These are phyloP conservation scores for Sarcomyxa edulis DNA, from an alignment of 768 basidiomycete genomes.

Conservation along the genomic window DNA sequence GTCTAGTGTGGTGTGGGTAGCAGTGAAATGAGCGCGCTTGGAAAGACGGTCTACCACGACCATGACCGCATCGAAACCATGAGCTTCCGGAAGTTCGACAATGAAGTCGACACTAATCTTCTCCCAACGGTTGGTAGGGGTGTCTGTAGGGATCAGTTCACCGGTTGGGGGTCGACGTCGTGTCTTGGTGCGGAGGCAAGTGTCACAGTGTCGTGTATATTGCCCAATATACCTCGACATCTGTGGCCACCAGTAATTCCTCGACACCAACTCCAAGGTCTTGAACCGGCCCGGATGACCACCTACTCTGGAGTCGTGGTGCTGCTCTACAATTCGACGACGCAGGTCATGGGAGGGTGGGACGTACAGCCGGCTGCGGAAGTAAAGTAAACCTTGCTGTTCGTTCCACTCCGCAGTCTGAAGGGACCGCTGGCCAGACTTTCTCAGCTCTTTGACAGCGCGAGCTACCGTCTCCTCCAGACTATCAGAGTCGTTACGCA, in stretches of 20 bases:
- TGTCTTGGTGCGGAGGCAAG: conserved; percentile 9
- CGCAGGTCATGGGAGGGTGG: conserved; percentile 12
- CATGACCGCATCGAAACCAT: conserved; percentile 28
- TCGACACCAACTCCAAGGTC: conserved; percentile 18
- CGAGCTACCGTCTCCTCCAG: too few relatives aligned
- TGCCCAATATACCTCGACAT: conserved; percentile 10
- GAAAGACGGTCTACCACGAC: conserved; percentile 18
- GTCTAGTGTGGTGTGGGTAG: conserved; percentile 12
- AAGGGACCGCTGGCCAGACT: too few relatives aligned
- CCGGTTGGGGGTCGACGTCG: conserved; percentile 4
- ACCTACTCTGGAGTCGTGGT: conserved; percentile 20
- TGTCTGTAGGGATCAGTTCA: conserved; percentile 7
- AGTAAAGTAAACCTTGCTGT: conserved; percentile 5
- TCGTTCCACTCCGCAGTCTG: conserved; percentile 9
- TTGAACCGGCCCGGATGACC: conserved; percentile 26
- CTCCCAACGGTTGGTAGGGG: conserved; percentile 21
- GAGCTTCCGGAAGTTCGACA: conserved; percentile 20
- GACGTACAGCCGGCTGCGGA: conserved; percentile 14
- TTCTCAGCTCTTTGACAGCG: too few relatives aligned
- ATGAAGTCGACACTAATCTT: conserved; percentile 33
- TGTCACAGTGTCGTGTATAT: conserved; percentile 8
- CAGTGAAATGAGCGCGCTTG: conserved; percentile 16
- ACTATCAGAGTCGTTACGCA: too few relatives aligned
- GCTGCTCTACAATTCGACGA: conserved; percentile 5
- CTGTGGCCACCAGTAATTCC: conserved; percentile 16